Evolutionary conservation across 176 grass and related monocot species (phyloP), one percentile per base, ranked within the genome.

Genomic region (Neostapfia colusana): DNA sequence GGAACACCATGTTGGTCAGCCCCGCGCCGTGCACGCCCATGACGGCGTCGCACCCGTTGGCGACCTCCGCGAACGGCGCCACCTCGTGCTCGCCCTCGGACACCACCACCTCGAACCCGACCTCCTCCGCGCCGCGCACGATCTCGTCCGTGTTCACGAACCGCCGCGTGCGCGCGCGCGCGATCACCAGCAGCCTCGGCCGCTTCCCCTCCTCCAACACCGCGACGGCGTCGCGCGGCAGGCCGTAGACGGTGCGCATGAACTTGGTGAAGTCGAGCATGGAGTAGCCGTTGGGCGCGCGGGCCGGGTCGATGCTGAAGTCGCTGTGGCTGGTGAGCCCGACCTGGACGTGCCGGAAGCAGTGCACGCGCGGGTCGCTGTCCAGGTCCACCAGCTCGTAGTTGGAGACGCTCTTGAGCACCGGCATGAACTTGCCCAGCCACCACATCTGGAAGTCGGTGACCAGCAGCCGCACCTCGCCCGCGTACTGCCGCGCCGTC

Each of bases 1-100:
- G 64, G 84, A 93, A 97, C 69, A 97, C 86, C 88, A 97, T 97
- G 84, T 97, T 97, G 3, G 91, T 89, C 10, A 97, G 78, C 27
- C 94, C 94, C 8, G 94, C 89, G 39, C 94, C 94, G 65, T 97
- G 91, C 46, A 97, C 86, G 14, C 94, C 94, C 39, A 97, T 57
- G 44, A 93, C 75, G 7, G 50, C 91, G 74, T 97, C 94, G 26
- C 75, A 89, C 3, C 28, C 69, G 85, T 97, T 97, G 3, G 92
- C 91, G 2, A 77, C 8, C 50, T 75, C 81, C 11, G 91, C 84
- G 74, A 93, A 88, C 16, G 67, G 81, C 20, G 81, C 86, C 41
- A 97, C 58, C 65, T 97, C 81, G 69, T 73, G 76, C 6, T 44
- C 14, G 2, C 84, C 91, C 76, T 91, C 88, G 4, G 91, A 88